A percentile compares a stretch with the other conserved stretches of the same genome.
These are phyloP conservation scores for Chrysophaeum taylorii DNA, from an alignment of 352 stramenopile genomes.

Conservation along the genomic window DNA sequence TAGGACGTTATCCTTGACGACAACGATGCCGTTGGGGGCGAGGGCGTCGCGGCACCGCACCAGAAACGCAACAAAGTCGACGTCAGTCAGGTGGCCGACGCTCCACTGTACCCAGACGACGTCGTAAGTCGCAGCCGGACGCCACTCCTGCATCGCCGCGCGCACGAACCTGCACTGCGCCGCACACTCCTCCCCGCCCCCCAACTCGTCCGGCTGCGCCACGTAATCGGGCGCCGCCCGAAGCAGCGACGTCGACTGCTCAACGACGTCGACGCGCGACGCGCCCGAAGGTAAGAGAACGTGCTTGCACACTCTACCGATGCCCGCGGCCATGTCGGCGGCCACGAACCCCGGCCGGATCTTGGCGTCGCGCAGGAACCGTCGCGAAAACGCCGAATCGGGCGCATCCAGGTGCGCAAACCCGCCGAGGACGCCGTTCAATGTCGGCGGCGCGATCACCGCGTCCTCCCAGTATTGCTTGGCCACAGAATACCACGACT, in stretches of 20 bases:
- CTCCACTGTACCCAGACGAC: slow-evolving; percentile 96
- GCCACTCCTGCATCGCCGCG: slow-evolving; percentile 69
- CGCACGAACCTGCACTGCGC: slow-evolving; percentile 61
- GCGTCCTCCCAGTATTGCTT: slow-evolving; percentile 65
- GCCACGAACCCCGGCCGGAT: background rate
- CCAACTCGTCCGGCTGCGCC: slow-evolving; percentile 16
- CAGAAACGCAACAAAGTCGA: slow-evolving; percentile 81
- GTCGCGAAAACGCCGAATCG: slow-evolving; percentile 39
- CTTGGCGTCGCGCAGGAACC: slow-evolving; percentile 37
- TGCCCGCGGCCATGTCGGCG: slow-evolving; percentile 74
- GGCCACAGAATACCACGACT: slow-evolving; percentile 52
- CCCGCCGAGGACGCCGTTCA: slow-evolving; percentile 82
- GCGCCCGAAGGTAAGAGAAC: slow-evolving; percentile 72
- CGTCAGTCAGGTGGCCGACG: slow-evolving; percentile 82
- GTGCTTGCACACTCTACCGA: slow-evolving; percentile 85
- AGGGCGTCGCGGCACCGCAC: slow-evolving; percentile 60
- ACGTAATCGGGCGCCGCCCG: slow-evolving; percentile 74
- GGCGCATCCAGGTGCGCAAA: slow-evolving; percentile 42
- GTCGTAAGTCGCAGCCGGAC: slow-evolving; percentile 58
- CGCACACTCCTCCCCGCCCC: slow-evolving; percentile 27
- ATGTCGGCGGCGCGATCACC: slow-evolving; percentile 72
- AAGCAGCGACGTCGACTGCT: slow-evolving; percentile 79
- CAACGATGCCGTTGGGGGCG: slow-evolving; percentile 42
- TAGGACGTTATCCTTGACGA: slow-evolving; percentile 80
- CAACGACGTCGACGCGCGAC: slow-evolving; percentile 75